These are phyloP conservation scores for Beauveria caledonica DNA, from an alignment of 2,329 filamentous ascomycete species.

Conservation along the genomic window DNA sequence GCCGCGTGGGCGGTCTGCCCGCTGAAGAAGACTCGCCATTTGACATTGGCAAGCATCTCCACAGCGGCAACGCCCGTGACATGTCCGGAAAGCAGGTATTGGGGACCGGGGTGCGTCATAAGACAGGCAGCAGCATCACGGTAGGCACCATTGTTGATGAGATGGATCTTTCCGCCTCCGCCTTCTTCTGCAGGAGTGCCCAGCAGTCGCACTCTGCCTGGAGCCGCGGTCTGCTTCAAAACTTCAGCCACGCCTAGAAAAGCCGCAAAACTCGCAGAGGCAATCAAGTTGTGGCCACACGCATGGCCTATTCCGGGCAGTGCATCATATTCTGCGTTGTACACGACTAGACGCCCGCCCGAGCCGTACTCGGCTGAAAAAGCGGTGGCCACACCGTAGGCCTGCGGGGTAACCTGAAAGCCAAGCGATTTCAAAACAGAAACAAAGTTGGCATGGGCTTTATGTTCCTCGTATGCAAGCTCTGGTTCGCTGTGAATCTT, in stretches of 20 bases:
- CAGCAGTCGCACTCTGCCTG: conserved; percentile 29
- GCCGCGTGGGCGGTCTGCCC: conserved; percentile 39
- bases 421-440: conserved; percentile 16
- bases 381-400: conserved; percentile 26
- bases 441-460: conserved; percentile 21
- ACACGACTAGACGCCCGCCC: conserved; percentile 25
- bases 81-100: conserved; percentile 6
- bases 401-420: conserved; percentile 21
- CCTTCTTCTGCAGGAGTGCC: conserved; percentile 35
- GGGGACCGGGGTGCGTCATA: conserved; percentile 17
- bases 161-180: conserved; percentile 33
- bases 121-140: conserved; percentile 18
- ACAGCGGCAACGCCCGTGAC: conserved; percentile 19
- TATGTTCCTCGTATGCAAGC: conserved; percentile 21
- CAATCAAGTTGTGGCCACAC: conserved; percentile 25
- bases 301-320: conserved; percentile 29
- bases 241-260: conserved; percentile 24
- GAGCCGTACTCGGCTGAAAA: conserved; percentile 23
- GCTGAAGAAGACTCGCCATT: conserved; percentile 27
- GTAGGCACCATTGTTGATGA: conserved; percentile 25
- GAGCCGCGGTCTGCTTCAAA: conserved; percentile 19
- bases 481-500: conserved; percentile 22
- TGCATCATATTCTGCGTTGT: conserved; percentile 26
- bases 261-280: conserved; percentile 24
- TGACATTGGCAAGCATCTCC: conserved; percentile 22